A percentile compares a stretch with the other conserved stretches of the same genome.
phyloP scores from a whole-genome alignment of 129 eudicot genomes.

The Centaurea solstitialis region DNA sequence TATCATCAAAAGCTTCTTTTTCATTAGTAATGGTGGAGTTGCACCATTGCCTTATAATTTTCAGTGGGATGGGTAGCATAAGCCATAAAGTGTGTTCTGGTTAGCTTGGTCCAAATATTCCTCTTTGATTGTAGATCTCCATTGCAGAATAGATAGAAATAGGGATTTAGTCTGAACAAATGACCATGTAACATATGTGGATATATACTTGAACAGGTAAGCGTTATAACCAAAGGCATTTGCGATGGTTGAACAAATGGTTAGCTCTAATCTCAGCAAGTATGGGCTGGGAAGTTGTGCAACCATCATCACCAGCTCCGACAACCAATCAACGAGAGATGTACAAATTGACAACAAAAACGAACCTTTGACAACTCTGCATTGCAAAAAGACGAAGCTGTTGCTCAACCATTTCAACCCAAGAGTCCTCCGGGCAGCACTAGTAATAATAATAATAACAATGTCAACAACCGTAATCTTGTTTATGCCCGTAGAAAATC shows the following conservation, averaged over 20 bases:
- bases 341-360: conserved; percentile 30
- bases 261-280: conserved; percentile 45
- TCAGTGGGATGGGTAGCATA: neutral
- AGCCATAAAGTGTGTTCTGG: too few relatives aligned
- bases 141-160: neutral
- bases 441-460: conserved; percentile 1
- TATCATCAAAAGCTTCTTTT: too few relatives aligned
- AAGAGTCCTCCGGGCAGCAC: conserved; percentile 24
- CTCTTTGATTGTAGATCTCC: neutral
- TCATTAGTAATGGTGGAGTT: neutral
- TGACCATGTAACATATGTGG: neutral
- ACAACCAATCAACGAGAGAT: conserved; percentile 21
- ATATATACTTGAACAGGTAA: conserved; percentile 10
- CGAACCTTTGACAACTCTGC: conserved; percentile 24
- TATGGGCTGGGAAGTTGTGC: conserved; percentile 36
- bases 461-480: conserved; percentile 25
- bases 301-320: conserved; percentile 14
- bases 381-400: conserved; percentile 20
- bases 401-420: conserved; percentile 12
- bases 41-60: neutral
- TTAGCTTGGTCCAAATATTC: too few relatives aligned
- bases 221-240: neutral
- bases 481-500: conserved; percentile 49
- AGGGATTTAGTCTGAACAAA: neutral
- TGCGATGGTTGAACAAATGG: conserved; percentile 53